Evolutionary conservation across 73 alveolate genomes (phyloP).

Genomic region (Paramecium biaurelia): DNA sequence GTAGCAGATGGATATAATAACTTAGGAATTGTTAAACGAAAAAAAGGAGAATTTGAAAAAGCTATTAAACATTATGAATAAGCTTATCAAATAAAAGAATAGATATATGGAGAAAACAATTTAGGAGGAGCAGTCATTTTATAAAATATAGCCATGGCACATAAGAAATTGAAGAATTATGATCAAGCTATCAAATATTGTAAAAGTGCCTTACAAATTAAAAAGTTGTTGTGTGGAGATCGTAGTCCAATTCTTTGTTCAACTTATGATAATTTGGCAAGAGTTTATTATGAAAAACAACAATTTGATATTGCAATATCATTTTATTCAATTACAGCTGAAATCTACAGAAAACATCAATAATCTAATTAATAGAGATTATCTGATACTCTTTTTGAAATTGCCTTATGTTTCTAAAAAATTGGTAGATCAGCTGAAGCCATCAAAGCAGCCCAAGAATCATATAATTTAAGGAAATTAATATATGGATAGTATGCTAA

Average conservation of each 20-base stretch:
- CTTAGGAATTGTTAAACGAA: slow-evolving; percentile 8
- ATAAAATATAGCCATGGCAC: slow-evolving; percentile 8
- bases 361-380: not conserved
- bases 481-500: slow-evolving; percentile 12
- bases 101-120: slow-evolving; percentile 21
- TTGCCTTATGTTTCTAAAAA: slow-evolving; percentile 5
- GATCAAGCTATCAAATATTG: slow-evolving; percentile 21
- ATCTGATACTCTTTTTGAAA: slow-evolving; percentile 20
- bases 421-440: slow-evolving; percentile 15
- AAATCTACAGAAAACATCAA: not conserved
- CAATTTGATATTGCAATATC: slow-evolving; percentile 39
- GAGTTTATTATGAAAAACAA: slow-evolving; percentile 12
- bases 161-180: not conserved
- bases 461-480: not conserved
- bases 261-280: slow-evolving; percentile 35
- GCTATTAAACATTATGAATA: slow-evolving; percentile 8
- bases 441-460: not conserved
- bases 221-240: slow-evolving; percentile 25
- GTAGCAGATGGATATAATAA: slow-evolving; percentile 35
- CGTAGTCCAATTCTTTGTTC: slow-evolving; percentile 1
- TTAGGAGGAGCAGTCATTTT: slow-evolving; percentile 33
- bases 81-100: slow-evolving; percentile 26
- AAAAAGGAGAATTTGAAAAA: slow-evolving; percentile 31
- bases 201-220: not conserved
- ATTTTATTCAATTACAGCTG: slow-evolving; percentile 25